Base-by-base conservation (phyloP, 2,329 filamentous ascomycete species). In the Alternaria longipes region DNA sequence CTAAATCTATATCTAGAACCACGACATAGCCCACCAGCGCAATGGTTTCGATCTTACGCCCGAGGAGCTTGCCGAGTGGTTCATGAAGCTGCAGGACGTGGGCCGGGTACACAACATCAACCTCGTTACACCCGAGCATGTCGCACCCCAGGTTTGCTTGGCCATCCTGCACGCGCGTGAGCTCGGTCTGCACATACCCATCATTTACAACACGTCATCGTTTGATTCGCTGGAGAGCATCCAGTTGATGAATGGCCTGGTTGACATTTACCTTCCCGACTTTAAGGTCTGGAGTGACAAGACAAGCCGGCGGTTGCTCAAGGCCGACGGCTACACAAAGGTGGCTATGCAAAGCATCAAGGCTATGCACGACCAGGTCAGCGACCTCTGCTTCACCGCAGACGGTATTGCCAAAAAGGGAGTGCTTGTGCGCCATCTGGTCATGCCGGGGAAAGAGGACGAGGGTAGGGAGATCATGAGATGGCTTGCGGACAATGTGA, bases 51-150 rank as follows among this genome's bases (percentile, higher is more conserved):
- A 94, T 67, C 81, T 95, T 30, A 91, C 89, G 0, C 91, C 91
- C 0, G 91, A 94, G 75, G 86, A 93, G 74, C 84, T 97, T 5
- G 92, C 86, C 5, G 89, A 91, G 54, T 95, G 92, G 92, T 94
- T 90, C 78, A 71, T 95, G 59, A 95, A 95, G 80, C 81, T 96
- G 44, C 92, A 95, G 75, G 84, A 91, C 28, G 85, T 92, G 3
- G 92, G 91, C n/a, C 81, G 84, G 8, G 91, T 92, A n/a, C 92
- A 96, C 81, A 95, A 95, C 75, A 94, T 96, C 83, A 95, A 97
- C 76, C 86, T 94, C 22, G 86, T 96, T 59, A 96, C 92, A 0
- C 92, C 92, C 0, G 92, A 96, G 74, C 93, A 96, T 76, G 91
- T 96, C 18, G 92, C 93, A 4, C 91, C 92, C 0, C 92, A 95